phyloP scores from a whole-genome alignment of 2,329 filamentous ascomycete genomes.

The Penicillium sp. region DNA sequence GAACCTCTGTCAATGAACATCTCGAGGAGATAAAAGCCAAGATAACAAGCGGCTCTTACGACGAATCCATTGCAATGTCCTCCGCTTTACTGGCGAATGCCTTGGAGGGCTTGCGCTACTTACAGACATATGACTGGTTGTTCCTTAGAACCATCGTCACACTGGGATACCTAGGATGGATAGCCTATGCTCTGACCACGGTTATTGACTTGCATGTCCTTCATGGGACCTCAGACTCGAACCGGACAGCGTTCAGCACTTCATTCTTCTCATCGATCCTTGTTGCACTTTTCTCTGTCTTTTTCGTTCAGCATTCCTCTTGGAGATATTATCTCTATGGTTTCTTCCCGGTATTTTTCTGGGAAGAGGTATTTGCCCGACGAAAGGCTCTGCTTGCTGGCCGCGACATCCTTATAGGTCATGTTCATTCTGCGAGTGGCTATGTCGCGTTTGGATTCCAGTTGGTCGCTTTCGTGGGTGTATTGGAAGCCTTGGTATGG shows the following conservation, averaged over 20 bases:
- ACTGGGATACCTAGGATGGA: conserved; percentile 87
- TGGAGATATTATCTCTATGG: conserved; percentile 82
- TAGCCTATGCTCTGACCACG: conserved; percentile 79
- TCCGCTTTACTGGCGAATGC: too few relatives aligned
- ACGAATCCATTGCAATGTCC: conserved; percentile 71
- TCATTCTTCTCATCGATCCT: conserved; percentile 66
- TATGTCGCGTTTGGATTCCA: conserved; percentile 56
- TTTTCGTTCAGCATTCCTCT: conserved; percentile 70
- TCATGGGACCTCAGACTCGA: conserved; percentile 56
- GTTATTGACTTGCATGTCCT: conserved; percentile 83
- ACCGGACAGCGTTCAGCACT: conserved; percentile 52
- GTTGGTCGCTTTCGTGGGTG: conserved; percentile 56
- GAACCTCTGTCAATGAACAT: too few relatives aligned
- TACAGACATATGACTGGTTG: conserved; percentile 98
- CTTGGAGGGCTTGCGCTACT: conserved; percentile 79
- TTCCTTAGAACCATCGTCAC: conserved; percentile 86
- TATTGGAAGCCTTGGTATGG: conserved; percentile 77
- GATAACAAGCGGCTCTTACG: conserved; percentile 56
- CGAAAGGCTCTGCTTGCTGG: conserved; percentile 62
- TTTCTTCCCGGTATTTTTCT: conserved; percentile 86
- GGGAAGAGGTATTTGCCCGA: conserved; percentile 85
- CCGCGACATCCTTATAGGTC: conserved; percentile 57
- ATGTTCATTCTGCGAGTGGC: conserved; percentile 55
- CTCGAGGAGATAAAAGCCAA: too few relatives aligned
- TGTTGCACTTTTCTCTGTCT: conserved; percentile 66